Conservation (phyloP, 306 rosid genomes). For the Neltuma alba region DNA sequence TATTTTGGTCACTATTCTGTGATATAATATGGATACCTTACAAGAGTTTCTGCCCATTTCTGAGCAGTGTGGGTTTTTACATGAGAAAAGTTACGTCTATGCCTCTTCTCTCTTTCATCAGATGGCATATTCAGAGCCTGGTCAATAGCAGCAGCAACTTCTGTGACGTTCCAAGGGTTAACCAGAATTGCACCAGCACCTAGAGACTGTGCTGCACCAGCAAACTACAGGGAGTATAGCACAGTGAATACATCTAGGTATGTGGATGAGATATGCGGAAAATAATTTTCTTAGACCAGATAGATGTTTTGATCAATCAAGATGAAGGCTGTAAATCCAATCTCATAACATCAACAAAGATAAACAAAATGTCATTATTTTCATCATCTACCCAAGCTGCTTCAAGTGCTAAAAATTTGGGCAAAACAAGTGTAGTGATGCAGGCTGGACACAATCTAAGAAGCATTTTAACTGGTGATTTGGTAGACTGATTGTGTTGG, state of each 20-base stretch:
- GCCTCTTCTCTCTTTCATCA: slow-evolving; percentile 79
- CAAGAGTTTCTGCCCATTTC: slow-evolving; percentile 97
- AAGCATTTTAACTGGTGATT: not conserved
- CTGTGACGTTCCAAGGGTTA: slow-evolving; percentile 94
- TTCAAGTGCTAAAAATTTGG: not conserved
- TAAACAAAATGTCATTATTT: not conserved
- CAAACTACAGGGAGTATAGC: slow-evolving; percentile 69
- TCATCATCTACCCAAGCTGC: slow-evolving; percentile 16
- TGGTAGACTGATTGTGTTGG: not conserved
- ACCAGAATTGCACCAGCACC: slow-evolving; percentile 96
- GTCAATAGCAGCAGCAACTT: slow-evolving; percentile 75
- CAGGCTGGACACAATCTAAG: not conserved
- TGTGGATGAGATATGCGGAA: not conserved
- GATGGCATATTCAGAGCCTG: slow-evolving; percentile 72
- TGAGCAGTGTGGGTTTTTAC: slow-evolving; percentile 91
- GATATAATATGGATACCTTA: slow-evolving; percentile 57
- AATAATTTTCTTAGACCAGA: slow-evolving; percentile 10
- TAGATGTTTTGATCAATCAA: slow-evolving; percentile 6
- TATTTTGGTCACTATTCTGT: not conserved
- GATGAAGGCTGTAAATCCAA: not conserved
- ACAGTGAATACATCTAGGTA: slow-evolving; percentile 5
- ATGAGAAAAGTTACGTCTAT: slow-evolving; percentile 69
- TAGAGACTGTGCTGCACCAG: slow-evolving; percentile 98
- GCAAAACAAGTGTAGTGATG: not conserved
- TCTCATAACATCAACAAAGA: not conserved